Base-by-base conservation (phyloP, 768 basidiomycete species). In the Glaciozyma martinii region DNA sequence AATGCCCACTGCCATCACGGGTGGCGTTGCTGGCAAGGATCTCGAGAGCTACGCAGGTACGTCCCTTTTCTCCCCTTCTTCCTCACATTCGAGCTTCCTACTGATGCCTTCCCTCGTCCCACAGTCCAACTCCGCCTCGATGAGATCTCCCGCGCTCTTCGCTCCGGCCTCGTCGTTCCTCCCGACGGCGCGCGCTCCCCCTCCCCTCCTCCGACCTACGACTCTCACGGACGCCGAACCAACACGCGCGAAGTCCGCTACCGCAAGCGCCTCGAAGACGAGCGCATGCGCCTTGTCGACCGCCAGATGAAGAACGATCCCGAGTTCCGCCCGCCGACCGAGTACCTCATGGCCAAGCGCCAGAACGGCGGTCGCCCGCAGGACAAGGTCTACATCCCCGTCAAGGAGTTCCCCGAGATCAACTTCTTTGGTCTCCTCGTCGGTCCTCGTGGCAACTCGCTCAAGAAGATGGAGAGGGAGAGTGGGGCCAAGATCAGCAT, bases 331-430 rank as follows among this genome's bases (percentile, higher is more conserved):
- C 92, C 95, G 60, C 95, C 95, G 15, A 87, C 90, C 62, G 95
- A 99, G 77, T 94, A 97, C 75, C 88, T 90, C 68, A 88, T 91
- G 76, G 87, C 91, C 76, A 94, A 95, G 77, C 87, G 91, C 40
- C 69, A 74, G 61, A 56, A 52, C 25, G 89, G 89, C 49, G 88
- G 89, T 65, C 84, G 91, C 55, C 93, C 94, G 19, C 88, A 89
- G 42, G 95, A 99, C 66, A 98, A 98, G 79, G 95, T 99, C 66
- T 99, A 98, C 76, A 97, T 99, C 66, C 95, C 95, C 47, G 93
- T 97, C 76, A 98, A 99, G 77, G 95, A 99, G 78, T 99, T 99
- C 72, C 95, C 95, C 2, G 94, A 98, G 79, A 98, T 99, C 81
- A 99, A 99, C 76, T 99, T 98, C 80, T 98, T 99, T 73, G 95